Conservation (phyloP, 2,329 filamentous ascomycete genomes). For the Botrytis fabae region DNA sequence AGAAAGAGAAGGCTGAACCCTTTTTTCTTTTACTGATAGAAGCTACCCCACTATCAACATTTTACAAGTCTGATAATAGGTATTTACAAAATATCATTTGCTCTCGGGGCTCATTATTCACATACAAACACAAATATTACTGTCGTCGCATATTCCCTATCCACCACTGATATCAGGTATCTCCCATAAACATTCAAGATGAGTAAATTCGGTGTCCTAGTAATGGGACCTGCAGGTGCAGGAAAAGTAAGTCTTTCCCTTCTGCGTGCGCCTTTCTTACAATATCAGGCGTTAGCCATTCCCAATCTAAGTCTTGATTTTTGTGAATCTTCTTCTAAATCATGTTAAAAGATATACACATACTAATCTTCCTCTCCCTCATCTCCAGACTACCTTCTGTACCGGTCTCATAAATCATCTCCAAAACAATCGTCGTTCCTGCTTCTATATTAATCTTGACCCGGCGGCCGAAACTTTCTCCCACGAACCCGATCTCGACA, state of each 20-base stretch:
- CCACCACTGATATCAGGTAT: not conserved
- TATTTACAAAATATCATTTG: conserved; percentile 6
- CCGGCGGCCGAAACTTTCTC: conserved; percentile 91
- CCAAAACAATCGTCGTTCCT: conserved; percentile 84
- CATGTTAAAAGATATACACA: not conserved
- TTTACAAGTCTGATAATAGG: not conserved
- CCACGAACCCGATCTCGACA: conserved; percentile 90
- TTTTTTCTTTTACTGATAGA: conserved; percentile 8
- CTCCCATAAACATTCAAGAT: conserved; percentile 49
- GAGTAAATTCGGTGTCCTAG: conserved; percentile 92
- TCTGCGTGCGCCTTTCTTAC: conserved; percentile 33
- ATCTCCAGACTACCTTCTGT: conserved; percentile 81
- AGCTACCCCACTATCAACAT: conserved; percentile 16
- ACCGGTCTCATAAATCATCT: conserved; percentile 90
- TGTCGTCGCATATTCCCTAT: not conserved
- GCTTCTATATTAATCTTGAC: conserved; percentile 98
- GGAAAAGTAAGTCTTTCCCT: conserved; percentile 67
- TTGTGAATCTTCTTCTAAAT: not conserved
- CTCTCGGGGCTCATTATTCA: not conserved
- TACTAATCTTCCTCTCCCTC: not conserved
- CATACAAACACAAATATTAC: not conserved
- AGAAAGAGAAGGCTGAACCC: conserved; percentile 11
- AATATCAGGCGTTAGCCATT: not conserved
- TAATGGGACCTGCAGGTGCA: conserved; percentile 94
- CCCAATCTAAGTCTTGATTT: not conserved